Conservation (phyloP, 306 rosid species). For the Dalbergia cochinchinensis region DNA sequence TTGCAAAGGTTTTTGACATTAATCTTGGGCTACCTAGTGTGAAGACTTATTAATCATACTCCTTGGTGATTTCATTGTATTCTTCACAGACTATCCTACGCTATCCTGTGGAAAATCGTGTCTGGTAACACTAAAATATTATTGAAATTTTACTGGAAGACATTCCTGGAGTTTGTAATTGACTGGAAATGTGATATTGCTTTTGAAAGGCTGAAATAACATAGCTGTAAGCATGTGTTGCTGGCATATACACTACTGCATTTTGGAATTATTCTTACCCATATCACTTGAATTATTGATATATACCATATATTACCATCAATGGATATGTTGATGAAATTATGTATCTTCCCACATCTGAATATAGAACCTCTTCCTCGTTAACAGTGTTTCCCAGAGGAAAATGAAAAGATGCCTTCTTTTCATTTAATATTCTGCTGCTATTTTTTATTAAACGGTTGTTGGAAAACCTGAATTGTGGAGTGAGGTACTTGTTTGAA, state of each 20-base stretch:
- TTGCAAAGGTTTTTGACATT: slow-evolving; percentile 29
- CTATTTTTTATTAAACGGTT: not conserved
- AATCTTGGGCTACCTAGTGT: not conserved
- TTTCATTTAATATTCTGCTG: not conserved
- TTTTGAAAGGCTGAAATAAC: not conserved
- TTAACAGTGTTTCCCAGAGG: not conserved
- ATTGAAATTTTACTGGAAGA: slow-evolving; percentile 11
- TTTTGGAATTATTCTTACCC: too few species aligned
- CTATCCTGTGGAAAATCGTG: not conserved
- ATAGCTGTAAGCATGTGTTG: too few species aligned
- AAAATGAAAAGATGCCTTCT: not conserved
- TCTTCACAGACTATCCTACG: not conserved
- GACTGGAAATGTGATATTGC: slow-evolving; percentile 12
- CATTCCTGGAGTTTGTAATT: slow-evolving; percentile 27
- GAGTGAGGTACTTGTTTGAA: slow-evolving; percentile 26
- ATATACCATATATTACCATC: not conserved
- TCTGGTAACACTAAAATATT: slow-evolving; percentile 6
- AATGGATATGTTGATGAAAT: too few species aligned
- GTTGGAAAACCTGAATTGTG: slow-evolving; percentile 1
- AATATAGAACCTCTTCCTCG: too few species aligned
- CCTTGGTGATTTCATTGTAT: not conserved
- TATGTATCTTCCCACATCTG: too few species aligned
- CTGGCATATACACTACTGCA: too few species aligned
- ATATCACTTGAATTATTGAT: too few species aligned
- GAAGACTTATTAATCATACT: not conserved